Base-by-base conservation (phyloP, 2,329 filamentous ascomycete genomes). In the Fusarium sp. region DNA sequence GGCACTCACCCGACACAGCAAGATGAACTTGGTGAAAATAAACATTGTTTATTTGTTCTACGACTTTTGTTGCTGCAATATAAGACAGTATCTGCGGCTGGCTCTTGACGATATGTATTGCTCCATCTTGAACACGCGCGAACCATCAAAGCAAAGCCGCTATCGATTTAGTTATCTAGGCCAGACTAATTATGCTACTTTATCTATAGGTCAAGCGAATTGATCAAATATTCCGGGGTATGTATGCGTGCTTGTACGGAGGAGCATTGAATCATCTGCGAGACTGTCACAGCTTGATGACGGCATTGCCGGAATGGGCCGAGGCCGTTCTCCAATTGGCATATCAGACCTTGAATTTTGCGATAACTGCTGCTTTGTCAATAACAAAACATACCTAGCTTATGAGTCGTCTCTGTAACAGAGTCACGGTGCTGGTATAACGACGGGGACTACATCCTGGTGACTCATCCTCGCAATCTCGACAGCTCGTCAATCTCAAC, bases 1-100 rank as follows among this genome's bases (percentile, higher is more conserved):
- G 79, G 77, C 74, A 77, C 38, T 76, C 79, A 29, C 76, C 75
- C n/a, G 79, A 81, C 59, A 73, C 66, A 20, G 70, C 73, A 49
- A 69, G 62, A 25, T 76, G 47, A 68, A 67, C 34, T 12, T 4
- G 10, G 3, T 38, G 9, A 20, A 24, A 25, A 16, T 24, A 40
- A 20, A 25, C 24, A 6, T 49, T 30, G 11, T 2, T 43, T 15
- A 5, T 2, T 8, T 9, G 32, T 42, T 16, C 24, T 46, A 38
- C 16, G n/a, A 18, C 8, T 20, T 20, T 27, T 42, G 15, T n/a
- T 11, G 18, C 14, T n/a, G 42, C 12, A 44, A 20, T 20, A 29
- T 14, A 20, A 10, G 8, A 10, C 15, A n/a, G 15, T 7, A 20
- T 42, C 16, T 47, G 10, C 25, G 24, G 18, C 20, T 42, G 24